phyloP scores from a whole-genome alignment of 2,329 filamentous ascomycete species.

The Colletotrichum sp. region DNA sequence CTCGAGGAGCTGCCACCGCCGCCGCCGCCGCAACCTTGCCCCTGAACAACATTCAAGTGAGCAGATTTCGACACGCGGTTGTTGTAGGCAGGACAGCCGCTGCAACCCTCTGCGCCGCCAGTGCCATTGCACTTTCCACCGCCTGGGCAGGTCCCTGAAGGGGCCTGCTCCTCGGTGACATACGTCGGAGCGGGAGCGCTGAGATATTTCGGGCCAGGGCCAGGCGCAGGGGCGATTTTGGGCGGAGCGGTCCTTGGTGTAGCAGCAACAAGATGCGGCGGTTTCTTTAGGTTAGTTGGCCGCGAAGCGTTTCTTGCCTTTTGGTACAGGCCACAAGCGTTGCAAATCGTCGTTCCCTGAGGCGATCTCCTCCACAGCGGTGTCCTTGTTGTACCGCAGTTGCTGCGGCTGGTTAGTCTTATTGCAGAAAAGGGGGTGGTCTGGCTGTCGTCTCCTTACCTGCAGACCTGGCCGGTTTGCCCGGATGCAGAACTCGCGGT shows the following conservation, averaged over 20 bases:
- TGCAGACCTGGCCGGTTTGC: conserved; percentile 72
- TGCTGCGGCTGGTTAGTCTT: conserved; percentile 60
- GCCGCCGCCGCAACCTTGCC: conserved; percentile 35
- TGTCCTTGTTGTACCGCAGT: conserved; percentile 92
- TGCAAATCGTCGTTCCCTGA: conserved; percentile 93
- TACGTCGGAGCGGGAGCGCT: conserved; percentile 67
- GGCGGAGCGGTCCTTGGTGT: conserved; percentile 47
- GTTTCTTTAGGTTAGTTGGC: conserved; percentile 88
- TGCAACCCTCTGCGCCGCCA: conserved; percentile 92
- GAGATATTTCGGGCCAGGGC: conserved; percentile 42
- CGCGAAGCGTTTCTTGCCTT: conserved; percentile 92
- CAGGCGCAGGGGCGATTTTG: conserved; percentile 36
- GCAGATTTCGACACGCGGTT: conserved; percentile 91
- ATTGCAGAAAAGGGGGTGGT: not conserved
- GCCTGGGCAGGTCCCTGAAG: conserved; percentile 90
- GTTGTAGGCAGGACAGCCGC: conserved; percentile 96
- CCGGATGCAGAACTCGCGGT: conserved; percentile 23
- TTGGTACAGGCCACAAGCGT: conserved; percentile 93
- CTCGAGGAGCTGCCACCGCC: conserved; percentile 19
- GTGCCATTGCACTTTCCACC: conserved; percentile 96
- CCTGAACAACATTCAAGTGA: conserved; percentile 67
- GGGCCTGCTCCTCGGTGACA: conserved; percentile 75
- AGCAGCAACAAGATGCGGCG: conserved; percentile 57
- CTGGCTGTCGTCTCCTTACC: conserved; percentile 47
- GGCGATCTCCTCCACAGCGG: conserved; percentile 95